These are phyloP conservation scores for Xanthoconium stramineum DNA, from an alignment of 768 basidiomycete genomes.

Conservation along the genomic window DNA sequence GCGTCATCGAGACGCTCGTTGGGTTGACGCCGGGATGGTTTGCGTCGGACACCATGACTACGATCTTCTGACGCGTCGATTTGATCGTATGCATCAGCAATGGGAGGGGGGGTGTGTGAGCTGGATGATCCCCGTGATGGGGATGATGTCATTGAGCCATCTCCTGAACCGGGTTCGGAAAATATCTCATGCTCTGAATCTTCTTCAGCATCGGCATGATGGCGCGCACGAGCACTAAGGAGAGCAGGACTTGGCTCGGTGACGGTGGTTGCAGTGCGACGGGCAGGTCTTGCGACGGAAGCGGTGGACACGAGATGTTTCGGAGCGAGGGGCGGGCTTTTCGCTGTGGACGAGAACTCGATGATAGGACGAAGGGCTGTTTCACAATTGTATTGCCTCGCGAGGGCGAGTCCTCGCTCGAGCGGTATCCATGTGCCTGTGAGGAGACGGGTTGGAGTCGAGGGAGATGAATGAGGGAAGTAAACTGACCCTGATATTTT, in stretches of 20 bases:
- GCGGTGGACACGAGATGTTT: slow-evolving; percentile 84
- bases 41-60: slow-evolving; percentile 41
- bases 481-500: slow-evolving; percentile 91
- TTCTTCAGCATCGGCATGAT: slow-evolving; percentile 47
- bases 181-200: slow-evolving; percentile 61
- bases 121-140: slow-evolving; percentile 82
- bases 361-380: slow-evolving; percentile 84
- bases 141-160: slow-evolving; percentile 87
- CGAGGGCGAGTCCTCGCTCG: slow-evolving; percentile 79
- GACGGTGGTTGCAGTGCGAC: slow-evolving; percentile 19
- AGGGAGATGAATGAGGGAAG: slow-evolving; percentile 1
- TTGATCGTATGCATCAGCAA: slow-evolving; percentile 45
- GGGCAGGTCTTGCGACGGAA: slow-evolving; percentile 37
- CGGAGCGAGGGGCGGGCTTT: slow-evolving; percentile 92
- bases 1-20: slow-evolving; percentile 46
- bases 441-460: background rate
- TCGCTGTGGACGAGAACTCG: slow-evolving; percentile 85
- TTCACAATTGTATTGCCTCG: slow-evolving; percentile 93
- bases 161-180: slow-evolving; percentile 76
- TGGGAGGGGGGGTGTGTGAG: slow-evolving; percentile 92
- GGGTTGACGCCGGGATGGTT: slow-evolving; percentile 44
- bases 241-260: slow-evolving; percentile 15
- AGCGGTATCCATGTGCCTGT: slow-evolving; percentile 98
- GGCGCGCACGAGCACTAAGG: slow-evolving; percentile 58
- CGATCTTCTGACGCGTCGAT: slow-evolving; percentile 19